Evolutionary conservation across 768 basidiomycete genomes (phyloP).

Genomic region (Lentinula sp.): DNA sequence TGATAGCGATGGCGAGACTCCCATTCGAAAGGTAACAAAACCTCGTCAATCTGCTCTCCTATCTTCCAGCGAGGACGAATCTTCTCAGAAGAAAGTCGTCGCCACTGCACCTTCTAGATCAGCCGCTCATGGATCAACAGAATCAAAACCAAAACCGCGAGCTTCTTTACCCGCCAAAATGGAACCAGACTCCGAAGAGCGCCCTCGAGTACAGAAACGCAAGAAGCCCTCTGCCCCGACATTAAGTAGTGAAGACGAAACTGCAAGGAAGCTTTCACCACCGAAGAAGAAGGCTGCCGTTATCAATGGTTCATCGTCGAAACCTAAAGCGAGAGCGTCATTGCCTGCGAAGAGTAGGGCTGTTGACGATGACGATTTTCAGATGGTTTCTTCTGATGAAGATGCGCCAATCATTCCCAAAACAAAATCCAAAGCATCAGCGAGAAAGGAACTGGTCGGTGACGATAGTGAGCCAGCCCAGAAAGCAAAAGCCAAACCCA

Average conservation of each 20-base stretch:
- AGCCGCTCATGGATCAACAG: background rate
- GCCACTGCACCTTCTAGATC: background rate
- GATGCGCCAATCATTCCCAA: background rate
- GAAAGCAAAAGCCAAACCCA: background rate
- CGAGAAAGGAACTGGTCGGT: background rate
- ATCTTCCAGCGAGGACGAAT: background rate
- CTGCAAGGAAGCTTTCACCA: background rate
- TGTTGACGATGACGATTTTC: background rate
- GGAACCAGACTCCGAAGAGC: background rate
- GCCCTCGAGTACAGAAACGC: constrained; percentile 1
- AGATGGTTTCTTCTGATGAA: constrained; percentile 1
- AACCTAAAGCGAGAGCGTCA: background rate
- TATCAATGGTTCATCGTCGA: constrained; percentile 4
- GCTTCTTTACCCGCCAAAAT: background rate
- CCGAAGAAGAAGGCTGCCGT: constrained; percentile 23
- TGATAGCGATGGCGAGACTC: background rate
- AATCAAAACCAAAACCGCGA: background rate
- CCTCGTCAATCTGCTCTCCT: background rate
- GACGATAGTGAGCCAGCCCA: background rate
- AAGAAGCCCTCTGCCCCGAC: constrained; percentile 7
- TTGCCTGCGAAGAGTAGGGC: background rate
- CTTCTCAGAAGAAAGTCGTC: background rate
- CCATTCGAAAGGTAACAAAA: background rate
- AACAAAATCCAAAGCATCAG: background rate
- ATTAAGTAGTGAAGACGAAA: constrained; percentile 12